Percentiles rank a stretch among this genome's conserved stretches.
Evolutionary conservation across 257 asterid species (phyloP).

Genomic region (Capsicum pubescens): DNA sequence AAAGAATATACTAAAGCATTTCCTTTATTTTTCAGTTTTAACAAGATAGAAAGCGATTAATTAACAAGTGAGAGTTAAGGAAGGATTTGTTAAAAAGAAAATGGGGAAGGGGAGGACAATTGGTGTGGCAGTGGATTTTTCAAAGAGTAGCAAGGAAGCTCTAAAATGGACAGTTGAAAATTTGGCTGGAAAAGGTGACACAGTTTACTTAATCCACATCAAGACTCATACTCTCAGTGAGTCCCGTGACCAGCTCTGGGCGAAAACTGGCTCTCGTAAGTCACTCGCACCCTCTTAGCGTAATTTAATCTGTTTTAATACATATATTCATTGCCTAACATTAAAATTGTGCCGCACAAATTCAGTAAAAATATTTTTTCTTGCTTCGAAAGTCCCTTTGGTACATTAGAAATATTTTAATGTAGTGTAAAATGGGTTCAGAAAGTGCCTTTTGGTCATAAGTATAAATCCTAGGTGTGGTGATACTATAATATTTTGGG

Average conservation of each 20-base stretch:
- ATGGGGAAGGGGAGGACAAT: constrained; percentile 72
- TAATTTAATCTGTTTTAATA: not conserved
- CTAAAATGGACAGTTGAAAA: constrained; percentile 79
- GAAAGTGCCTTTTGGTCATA: not conserved
- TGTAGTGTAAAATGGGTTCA: not conserved
- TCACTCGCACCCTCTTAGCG: not conserved
- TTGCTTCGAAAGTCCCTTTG: not conserved
- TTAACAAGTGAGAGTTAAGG: not conserved
- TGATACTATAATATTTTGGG: not conserved
- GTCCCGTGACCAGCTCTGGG: constrained; percentile 59
- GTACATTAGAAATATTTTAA: not conserved
- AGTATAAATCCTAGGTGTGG: not conserved
- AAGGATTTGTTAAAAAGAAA: not conserved
- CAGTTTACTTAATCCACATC: constrained; percentile 63
- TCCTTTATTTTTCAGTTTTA: not conserved
- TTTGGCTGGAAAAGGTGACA: constrained; percentile 77
- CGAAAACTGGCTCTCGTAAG: constrained; percentile 75
- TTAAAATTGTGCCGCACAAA: not conserved
- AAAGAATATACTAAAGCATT: not conserved
- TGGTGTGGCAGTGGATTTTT: constrained; percentile 92
- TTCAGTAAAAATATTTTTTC: not conserved
- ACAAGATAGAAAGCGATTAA: not conserved
- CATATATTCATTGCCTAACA: not conserved
- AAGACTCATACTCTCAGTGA: constrained; percentile 48
- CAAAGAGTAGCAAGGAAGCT: constrained; percentile 82